phyloP scores from a whole-genome alignment of 768 basidiomycete species.

The Boletus rufocinnamomeus region DNA sequence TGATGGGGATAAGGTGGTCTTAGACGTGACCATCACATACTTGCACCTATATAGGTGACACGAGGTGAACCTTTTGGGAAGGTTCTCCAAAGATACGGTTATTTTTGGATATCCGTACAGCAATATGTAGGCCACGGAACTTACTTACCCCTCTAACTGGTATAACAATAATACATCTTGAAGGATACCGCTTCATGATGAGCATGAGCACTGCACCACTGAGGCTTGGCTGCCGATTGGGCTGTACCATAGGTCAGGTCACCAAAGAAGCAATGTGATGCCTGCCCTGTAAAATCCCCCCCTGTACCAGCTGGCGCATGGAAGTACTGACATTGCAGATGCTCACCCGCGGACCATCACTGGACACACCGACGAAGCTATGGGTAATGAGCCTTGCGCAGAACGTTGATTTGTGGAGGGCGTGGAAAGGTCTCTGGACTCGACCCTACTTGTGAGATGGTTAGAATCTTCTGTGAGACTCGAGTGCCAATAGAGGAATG shows the following conservation, averaged over 20 bases:
- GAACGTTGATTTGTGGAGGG: not conserved
- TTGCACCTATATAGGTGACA: conserved; percentile 1
- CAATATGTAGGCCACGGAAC: not conserved
- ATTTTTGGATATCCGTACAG: not conserved
- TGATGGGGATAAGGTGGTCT: not conserved
- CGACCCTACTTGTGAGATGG: not conserved
- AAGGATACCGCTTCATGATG: not conserved
- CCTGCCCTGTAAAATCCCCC: not conserved
- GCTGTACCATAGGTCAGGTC: not conserved
- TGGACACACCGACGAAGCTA: not conserved
- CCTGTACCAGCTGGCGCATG: not conserved
- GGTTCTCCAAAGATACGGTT: no score
- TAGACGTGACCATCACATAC: not conserved
- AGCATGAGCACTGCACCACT: not conserved
- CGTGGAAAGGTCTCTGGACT: not conserved
- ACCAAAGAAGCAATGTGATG: not conserved
- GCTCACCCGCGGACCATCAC: not conserved
- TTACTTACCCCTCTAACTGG: no score
- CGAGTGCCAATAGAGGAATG: not conserved
- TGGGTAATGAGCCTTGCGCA: not conserved
- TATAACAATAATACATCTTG: not conserved
- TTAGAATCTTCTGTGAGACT: not conserved
- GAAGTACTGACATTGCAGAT: not conserved
- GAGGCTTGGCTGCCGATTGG: not conserved
- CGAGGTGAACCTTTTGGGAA: not conserved